A percentile compares a stretch with the other conserved stretches of the same genome.
Conservation (phyloP, 2,329 filamentous ascomycete genomes). For the Drechslera avenae region DNA sequence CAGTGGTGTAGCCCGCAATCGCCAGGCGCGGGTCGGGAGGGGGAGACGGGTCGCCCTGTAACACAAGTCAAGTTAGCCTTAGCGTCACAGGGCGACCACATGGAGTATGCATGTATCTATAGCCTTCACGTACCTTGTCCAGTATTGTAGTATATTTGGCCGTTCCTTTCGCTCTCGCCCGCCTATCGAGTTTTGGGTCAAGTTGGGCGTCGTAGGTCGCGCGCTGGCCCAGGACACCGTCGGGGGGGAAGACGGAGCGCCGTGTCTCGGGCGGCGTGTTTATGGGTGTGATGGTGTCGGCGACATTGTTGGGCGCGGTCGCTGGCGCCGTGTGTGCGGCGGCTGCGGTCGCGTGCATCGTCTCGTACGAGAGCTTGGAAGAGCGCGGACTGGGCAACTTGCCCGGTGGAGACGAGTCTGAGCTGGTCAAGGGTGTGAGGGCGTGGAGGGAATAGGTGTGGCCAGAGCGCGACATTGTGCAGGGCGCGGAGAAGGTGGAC, state of each 20-base stretch:
- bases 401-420: conserved; percentile 66
- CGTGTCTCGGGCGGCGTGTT: conserved; percentile 51
- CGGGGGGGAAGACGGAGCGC: conserved; percentile 57
- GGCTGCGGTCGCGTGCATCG: conserved; percentile 39
- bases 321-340: conserved; percentile 41
- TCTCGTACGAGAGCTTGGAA: conserved; percentile 47
- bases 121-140: conserved; percentile 50
- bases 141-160: conserved; percentile 60
- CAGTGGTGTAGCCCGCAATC: conserved; percentile 64
- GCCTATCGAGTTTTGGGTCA: conserved; percentile 61
- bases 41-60: conserved; percentile 77
- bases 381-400: conserved; percentile 62
- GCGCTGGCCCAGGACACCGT: conserved; percentile 63
- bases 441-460: conserved; percentile 59
- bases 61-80: conserved; percentile 51
- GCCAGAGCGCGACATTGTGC: conserved; percentile 61
- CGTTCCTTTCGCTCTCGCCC: conserved; percentile 53
- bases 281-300: conserved; percentile 53
- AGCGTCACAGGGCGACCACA: conserved; percentile 49
- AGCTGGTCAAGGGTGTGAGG: conserved; percentile 69
- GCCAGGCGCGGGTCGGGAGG: conserved; percentile 81
- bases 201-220: conserved; percentile 67
- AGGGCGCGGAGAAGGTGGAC: conserved; percentile 69
- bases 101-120: conserved; percentile 35
- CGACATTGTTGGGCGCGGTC: conserved; percentile 49